A percentile compares a stretch with the other conserved stretches of the same genome.
phyloP scores from a whole-genome alignment of 768 basidiomycete genomes.

The Termitomyces sp. region DNA sequence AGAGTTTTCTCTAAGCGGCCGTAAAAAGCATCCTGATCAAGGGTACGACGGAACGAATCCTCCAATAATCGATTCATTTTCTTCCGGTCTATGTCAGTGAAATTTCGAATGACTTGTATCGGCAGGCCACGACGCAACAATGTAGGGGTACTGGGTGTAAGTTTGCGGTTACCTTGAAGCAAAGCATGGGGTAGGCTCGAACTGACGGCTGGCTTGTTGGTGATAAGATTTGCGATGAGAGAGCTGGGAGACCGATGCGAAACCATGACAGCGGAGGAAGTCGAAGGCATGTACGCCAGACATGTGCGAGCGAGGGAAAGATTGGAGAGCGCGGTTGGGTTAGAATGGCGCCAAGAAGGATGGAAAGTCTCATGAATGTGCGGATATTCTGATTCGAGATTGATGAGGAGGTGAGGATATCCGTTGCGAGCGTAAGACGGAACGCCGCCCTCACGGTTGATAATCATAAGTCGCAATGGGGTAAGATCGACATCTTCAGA shows the following conservation, averaged over 20 bases:
- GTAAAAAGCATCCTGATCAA: conserved; percentile 78
- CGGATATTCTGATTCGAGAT: conserved; percentile 81
- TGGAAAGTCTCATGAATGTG: conserved; percentile 87
- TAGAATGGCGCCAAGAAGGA: conserved; percentile 65
- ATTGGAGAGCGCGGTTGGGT: conserved; percentile 87
- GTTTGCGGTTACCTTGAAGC: conserved; percentile 79
- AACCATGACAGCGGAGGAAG: conserved; percentile 94
- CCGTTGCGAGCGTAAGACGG: conserved; percentile 96
- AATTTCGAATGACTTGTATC: conserved; percentile 73
- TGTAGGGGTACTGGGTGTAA: conserved; percentile 90
- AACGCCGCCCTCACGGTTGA: conserved; percentile 93
- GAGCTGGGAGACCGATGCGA: conserved; percentile 95
- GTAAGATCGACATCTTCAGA: conserved; percentile 75
- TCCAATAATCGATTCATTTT: conserved; percentile 85
- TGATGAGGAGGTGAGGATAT: conserved; percentile 93
- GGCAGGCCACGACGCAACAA: conserved; percentile 86
- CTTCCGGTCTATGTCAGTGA: conserved; percentile 63
- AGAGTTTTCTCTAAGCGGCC: conserved; percentile 68
- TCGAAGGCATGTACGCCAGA: conserved; percentile 86
- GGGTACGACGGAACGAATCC: conserved; percentile 73
- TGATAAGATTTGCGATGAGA: conserved; percentile 95
- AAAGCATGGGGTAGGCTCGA: conserved; percentile 94
- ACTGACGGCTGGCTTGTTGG: conserved; percentile 95
- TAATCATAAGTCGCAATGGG: conserved; percentile 94
- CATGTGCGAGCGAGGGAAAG: conserved; percentile 82